Conservation (phyloP, 148 eudicot species). For the Diospyros kaki region DNA sequence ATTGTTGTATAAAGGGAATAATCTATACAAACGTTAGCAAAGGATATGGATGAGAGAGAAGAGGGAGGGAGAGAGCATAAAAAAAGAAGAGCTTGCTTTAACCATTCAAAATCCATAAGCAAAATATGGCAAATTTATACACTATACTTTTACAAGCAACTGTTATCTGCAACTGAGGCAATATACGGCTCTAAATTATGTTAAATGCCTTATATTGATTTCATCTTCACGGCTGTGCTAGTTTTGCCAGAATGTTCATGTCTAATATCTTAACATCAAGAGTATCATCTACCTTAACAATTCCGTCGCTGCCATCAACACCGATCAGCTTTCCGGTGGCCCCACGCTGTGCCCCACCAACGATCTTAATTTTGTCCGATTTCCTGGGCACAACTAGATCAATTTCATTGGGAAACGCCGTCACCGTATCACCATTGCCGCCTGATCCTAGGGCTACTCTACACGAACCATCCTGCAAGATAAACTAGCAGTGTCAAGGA, state of each 20-base stretch:
- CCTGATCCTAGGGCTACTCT: slow-evolving; percentile 72
- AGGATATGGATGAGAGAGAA: no score
- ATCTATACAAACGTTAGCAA: no score
- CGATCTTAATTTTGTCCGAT: slow-evolving; percentile 78
- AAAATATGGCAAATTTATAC: no score
- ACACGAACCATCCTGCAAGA: slow-evolving; percentile 80
- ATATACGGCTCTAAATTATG: neutral
- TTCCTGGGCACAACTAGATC: slow-evolving; percentile 79
- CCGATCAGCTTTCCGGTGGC: slow-evolving; percentile 86
- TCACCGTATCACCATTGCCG: slow-evolving; percentile 60
- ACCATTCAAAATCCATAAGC: no score
- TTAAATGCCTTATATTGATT: neutral
- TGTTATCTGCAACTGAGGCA: no score
- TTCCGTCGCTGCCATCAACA: slow-evolving; percentile 87
- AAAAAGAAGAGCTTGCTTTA: no score
- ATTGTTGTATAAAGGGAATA: no score
- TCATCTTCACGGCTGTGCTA: slow-evolving; percentile 37
- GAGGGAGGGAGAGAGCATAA: no score
- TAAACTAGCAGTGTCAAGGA: neutral
- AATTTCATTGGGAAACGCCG: slow-evolving; percentile 58
- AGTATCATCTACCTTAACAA: slow-evolving; percentile 83
- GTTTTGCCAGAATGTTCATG: slow-evolving; percentile 73
- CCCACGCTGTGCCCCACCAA: slow-evolving; percentile 91
- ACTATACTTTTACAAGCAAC: no score
- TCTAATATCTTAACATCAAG: slow-evolving; percentile 93